Conservation (phyloP, 1,284 basidiomycete genomes). For the Marasmius sp. region DNA sequence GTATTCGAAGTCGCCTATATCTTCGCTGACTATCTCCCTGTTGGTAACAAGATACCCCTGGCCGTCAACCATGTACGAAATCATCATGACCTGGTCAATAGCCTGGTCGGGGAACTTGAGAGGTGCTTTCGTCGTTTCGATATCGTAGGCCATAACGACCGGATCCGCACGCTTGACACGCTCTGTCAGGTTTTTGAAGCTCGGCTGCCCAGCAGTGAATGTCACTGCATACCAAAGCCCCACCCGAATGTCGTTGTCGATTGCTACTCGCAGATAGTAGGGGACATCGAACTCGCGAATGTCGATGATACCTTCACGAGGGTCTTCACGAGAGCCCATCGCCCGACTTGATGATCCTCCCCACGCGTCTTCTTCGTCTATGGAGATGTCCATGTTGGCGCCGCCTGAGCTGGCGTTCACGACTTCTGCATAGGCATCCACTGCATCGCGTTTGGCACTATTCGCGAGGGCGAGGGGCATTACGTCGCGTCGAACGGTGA, state of each 20-base stretch:
- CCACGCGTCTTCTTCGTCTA: slow-evolving; percentile 50
- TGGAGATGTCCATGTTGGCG: slow-evolving; percentile 61
- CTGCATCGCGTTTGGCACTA: slow-evolving; percentile 90
- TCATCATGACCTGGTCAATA: slow-evolving; percentile 99
- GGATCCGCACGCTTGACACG: slow-evolving; percentile 98
- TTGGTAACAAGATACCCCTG: slow-evolving; percentile 98
- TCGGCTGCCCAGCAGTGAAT: slow-evolving; percentile 81
- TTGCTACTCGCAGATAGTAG: slow-evolving; percentile 97
- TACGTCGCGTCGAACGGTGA: slow-evolving; percentile 85
- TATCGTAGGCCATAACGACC: slow-evolving; percentile 99
- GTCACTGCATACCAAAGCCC: slow-evolving; percentile 95
- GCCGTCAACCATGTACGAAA: slow-evolving; percentile 97
- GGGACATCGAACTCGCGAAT: slow-evolving; percentile 96
- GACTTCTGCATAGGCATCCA: slow-evolving; percentile 99
- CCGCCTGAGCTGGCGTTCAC: slow-evolving; percentile 71
- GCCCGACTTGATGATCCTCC: slow-evolving; percentile 2
- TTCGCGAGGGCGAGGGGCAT: slow-evolving; percentile 90
- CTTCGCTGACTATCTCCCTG: slow-evolving; percentile 94
- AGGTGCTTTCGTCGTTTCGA: slow-evolving; percentile 97
- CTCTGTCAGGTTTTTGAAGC: slow-evolving; percentile 73
- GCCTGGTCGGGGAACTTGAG: slow-evolving; percentile 98
- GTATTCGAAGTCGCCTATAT: slow-evolving; percentile 99
- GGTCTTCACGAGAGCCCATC: slow-evolving; percentile 47
- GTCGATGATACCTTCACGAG: slow-evolving; percentile 90
- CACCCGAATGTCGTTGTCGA: slow-evolving; percentile 97